Evolutionary conservation across 139 green algal genomes (phyloP), one percentile per base, ranked within the genome.

Genomic region (Yamagishiella unicocca): DNA sequence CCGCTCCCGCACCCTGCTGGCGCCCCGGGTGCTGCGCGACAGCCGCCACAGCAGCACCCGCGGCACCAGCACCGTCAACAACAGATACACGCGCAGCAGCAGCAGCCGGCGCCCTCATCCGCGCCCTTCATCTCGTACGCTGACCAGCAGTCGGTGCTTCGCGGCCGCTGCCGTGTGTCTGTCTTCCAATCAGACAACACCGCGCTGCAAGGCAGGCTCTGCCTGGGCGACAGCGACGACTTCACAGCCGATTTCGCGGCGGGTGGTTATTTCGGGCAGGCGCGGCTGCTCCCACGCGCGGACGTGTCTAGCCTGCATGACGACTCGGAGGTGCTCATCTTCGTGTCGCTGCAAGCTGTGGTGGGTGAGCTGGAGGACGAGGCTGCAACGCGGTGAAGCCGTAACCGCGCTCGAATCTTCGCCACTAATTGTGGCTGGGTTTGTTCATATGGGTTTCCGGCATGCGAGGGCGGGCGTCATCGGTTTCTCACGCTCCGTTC

Each of bases 161-260:
- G 62, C 37, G 54, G 62, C 43, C 62, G 66, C 37, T 86, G 64
- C 80, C 80, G 80, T 22, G 29, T 86, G 43, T 38, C 43, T 2
- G 80, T 54, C 21, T 61, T 53, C 29, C 79, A 85, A 12, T 46
- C 61, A 2, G 61, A 85, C 79, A 85, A 85, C 40, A 64, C 79
- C 29, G 61, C 61, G 38, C 61, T 76, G 3, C 24, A 43, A 17
- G 79, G 79, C 4, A 40, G 79, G 40, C 62, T 85, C 61, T 62
- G 58, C 61, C 79, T 78, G 64, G 80, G 62, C 4, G 82, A 80
- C 33, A 81, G n/a, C 22, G 67, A 67, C 50, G 46, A 62, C 37
- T 87, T 80, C 50, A 17, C 22, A 17, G 35, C 45, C 9, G 67
- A 55, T 33, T 87, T 87, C 12, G 82, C 37, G 46, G 82, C 82